Percentiles rank a stretch among this genome's conserved stretches.
These are phyloP conservation scores for Francoa sonchifolia DNA, from an alignment of 441 rosid species.

Conservation along the genomic window DNA sequence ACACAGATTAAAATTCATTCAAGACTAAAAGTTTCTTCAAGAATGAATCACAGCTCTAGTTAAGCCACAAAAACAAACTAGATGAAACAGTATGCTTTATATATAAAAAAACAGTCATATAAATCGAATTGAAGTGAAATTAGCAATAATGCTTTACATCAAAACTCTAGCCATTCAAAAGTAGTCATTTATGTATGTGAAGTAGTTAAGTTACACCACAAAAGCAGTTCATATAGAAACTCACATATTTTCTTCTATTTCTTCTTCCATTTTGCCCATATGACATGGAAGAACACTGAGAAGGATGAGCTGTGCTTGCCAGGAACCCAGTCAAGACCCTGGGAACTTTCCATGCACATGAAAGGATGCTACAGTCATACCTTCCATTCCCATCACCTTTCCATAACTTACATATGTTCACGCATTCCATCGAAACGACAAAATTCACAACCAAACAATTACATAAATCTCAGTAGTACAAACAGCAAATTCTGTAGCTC, in stretches of 20 bases:
- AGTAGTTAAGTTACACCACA: background rate
- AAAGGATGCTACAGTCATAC: conserved; percentile 61
- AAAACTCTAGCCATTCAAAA: background rate
- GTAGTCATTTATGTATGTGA: background rate
- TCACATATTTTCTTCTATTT: conserved; percentile 31
- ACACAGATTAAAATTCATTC: too few relatives aligned
- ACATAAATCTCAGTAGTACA: conserved; percentile 1
- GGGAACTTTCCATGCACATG: conserved; percentile 90
- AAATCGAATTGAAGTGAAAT: too few relatives aligned
- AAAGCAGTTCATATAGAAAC: conserved; percentile 11
- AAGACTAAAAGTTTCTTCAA: too few relatives aligned
- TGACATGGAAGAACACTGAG: conserved; percentile 30
- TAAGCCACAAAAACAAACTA: too few relatives aligned
- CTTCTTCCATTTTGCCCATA: conserved; percentile 30
- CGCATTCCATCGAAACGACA: conserved; percentile 79
- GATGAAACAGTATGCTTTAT: too few relatives aligned
- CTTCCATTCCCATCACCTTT: conserved; percentile 62
- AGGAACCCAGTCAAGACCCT: conserved; percentile 80
- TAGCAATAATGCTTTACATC: too few relatives aligned
- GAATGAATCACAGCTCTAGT: too few relatives aligned
- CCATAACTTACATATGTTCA: conserved; percentile 55
- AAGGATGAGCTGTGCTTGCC: conserved; percentile 65
- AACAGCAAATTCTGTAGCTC: too few relatives aligned
- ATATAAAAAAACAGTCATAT: too few relatives aligned
- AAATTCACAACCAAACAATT: conserved; percentile 11